These are phyloP conservation scores for Nepenthes mirabilis DNA, from an alignment of 148 eudicot species.

Conservation along the genomic window DNA sequence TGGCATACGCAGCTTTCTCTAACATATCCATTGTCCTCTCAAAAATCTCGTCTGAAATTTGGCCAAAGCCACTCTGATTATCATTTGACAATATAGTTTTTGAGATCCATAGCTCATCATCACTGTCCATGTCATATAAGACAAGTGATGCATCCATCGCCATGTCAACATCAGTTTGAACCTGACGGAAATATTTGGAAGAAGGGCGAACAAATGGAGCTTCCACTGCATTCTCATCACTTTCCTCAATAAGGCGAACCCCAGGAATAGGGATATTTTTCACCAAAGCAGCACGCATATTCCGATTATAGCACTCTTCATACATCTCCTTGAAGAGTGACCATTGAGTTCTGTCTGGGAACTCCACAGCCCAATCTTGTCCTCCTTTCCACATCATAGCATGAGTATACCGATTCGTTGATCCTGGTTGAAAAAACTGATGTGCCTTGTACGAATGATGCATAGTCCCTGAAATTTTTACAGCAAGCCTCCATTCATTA, in stretches of 20 bases:
- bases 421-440: conserved; percentile 70
- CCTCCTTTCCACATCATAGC: conserved; percentile 99
- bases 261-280: conserved; percentile 98
- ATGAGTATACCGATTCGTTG: conserved; percentile 84
- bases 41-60: conserved; percentile 56
- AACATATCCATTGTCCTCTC: conserved; percentile 75
- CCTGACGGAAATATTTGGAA: conserved; percentile 49
- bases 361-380: conserved; percentile 85
- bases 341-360: conserved; percentile 87
- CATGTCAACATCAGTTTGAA: conserved; percentile 69
- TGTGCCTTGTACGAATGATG: conserved; percentile 65
- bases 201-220: conserved; percentile 44
- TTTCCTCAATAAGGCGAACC: conserved; percentile 64
- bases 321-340: conserved; percentile 81
- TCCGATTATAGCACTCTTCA: conserved; percentile 81
- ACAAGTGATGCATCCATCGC: conserved; percentile 65
- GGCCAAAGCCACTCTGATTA: conserved; percentile 16
- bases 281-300: conserved; percentile 86
- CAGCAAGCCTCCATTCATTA: conserved; percentile 78
- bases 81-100: conserved; percentile 11
- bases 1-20: conserved; percentile 71
- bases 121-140: conserved; percentile 97
- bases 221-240: conserved; percentile 34
- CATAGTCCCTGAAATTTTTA: conserved; percentile 47
- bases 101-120: conserved; percentile 75